Conservation (phyloP, 257 asterid genomes). For the Salvia miltiorrhiza region DNA sequence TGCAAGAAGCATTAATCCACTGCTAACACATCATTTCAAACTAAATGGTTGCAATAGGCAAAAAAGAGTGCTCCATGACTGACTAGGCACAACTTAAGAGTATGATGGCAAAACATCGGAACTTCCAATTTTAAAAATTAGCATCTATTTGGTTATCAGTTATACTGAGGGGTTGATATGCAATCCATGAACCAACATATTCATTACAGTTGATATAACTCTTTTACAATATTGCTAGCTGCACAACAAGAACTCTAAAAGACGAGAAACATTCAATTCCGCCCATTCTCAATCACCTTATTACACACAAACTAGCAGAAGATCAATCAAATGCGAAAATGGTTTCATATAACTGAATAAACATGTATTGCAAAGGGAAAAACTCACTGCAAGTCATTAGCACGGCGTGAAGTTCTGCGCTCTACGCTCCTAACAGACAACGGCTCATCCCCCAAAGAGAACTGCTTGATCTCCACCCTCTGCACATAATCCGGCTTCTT, state of each 20-base stretch:
- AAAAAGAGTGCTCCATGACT: background rate
- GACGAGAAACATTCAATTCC: background rate
- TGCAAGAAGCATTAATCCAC: too few relatives aligned
- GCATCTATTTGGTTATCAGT: background rate
- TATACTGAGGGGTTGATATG: background rate
- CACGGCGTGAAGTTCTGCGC: slow-evolving; percentile 76
- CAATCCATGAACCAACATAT: background rate
- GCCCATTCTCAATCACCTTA: background rate
- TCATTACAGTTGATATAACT: background rate
- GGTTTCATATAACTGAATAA: background rate
- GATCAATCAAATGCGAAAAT: background rate
- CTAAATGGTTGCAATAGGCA: background rate
- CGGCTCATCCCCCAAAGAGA: slow-evolving; percentile 81
- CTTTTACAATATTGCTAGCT: background rate
- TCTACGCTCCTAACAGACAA: slow-evolving; percentile 83
- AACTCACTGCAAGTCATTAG: slow-evolving; percentile 86
- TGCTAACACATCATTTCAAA: too few relatives aligned
- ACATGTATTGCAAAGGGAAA: slow-evolving; percentile 6
- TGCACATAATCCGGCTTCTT: slow-evolving; percentile 80
- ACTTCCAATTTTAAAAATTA: background rate
- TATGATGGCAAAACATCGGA: background rate
- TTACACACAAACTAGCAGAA: background rate
- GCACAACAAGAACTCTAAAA: background rate
- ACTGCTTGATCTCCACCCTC: slow-evolving; percentile 84
- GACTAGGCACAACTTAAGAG: background rate